Base-by-base conservation (phyloP, 148 eudicot genomes). In the Cornus suecica region DNA sequence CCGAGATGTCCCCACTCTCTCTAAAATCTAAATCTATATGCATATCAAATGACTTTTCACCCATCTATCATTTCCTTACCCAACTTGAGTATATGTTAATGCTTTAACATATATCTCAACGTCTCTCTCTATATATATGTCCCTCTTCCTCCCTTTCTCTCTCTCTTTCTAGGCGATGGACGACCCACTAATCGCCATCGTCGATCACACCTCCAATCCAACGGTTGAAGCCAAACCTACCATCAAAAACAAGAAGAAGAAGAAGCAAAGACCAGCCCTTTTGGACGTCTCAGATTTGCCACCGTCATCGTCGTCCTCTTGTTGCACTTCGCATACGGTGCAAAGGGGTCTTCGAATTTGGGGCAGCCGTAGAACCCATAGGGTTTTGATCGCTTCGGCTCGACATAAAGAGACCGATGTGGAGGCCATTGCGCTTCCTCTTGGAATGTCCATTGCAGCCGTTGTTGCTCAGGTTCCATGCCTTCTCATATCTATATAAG, bases 361-460 rank as follows among this genome's bases (percentile, higher is more conserved):
- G 0, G 64, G 6, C 24, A 81, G 66, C 16, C 80, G 82, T 1
- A 80, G 84, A 71, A 84, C 82, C 83, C 86, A 85, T 74, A 89
- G 84, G 37, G 80, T 78, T 71, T 79, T 65, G 37, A 60, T 69
- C 63, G 80, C 68, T 4, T 72, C 74, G 13, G 79, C 73, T 42
- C 76, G 86, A 16, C 72, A 77, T 7, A 72, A 81, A 34, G 75
- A 31, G 1, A 51, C 71, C 22, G 91, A 87, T 69, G 86, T 86
- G 8, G 91, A 89, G 6, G 88, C 95, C 2, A 81, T 92, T 72
- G 98, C 97, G 26, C 91, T 90, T 54, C 92, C 97, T 74, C 90
- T 92, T 42, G 98, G 98, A 28, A 94, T 94, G 95, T 89, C 98
- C 0, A 85, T 94, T 69, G 97, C 98, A 15, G 97, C 96, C 16